A percentile compares a stretch with the other conserved stretches of the same genome.
phyloP scores from a whole-genome alignment of 2,329 filamentous ascomycete species.

The Coniochaeta hoffmannii region DNA sequence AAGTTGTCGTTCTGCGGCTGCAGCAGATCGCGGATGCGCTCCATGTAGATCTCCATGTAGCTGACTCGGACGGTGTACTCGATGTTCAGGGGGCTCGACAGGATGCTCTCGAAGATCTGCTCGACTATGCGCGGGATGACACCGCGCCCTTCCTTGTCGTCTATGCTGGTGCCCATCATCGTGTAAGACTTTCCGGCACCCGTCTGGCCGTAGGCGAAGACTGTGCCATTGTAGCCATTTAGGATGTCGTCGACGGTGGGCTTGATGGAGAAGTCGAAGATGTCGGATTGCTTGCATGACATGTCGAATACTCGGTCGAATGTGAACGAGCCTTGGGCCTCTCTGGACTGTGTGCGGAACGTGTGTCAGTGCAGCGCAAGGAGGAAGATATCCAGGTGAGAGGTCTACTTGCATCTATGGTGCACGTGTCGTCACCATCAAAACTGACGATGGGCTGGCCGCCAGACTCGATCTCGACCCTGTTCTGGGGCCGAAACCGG shows the following conservation, averaged over 20 bases:
- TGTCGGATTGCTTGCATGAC: conserved; percentile 80
- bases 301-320: conserved; percentile 98
- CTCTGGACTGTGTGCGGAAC: conserved; percentile 56
- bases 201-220: conserved; percentile 97
- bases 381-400: conserved; percentile 1
- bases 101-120: conserved; percentile 93
- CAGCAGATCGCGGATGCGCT: conserved; percentile 89
- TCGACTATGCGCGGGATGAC: conserved; percentile 96
- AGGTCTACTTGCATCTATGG: conserved; percentile 60
- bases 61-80: conserved; percentile 98
- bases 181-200: conserved; percentile 98
- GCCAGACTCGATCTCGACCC: conserved; percentile 80
- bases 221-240: conserved; percentile 98
- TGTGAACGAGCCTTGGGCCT: conserved; percentile 80
- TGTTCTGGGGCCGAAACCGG: conserved; percentile 96
- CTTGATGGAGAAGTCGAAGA: conserved; percentile 97
- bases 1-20: conserved; percentile 92
- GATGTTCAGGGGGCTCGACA: conserved; percentile 85
- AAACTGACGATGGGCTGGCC: conserved; percentile 90
- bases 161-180: conserved; percentile 96
- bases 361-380: conserved; percentile 17
- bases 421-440: conserved; percentile 81
- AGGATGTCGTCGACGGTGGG: conserved; percentile 96
- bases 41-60: conserved; percentile 99
- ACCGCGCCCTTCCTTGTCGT: conserved; percentile 79